Conservation (phyloP, 345 rosid species). For the Eucalyptus polyanthemos region DNA sequence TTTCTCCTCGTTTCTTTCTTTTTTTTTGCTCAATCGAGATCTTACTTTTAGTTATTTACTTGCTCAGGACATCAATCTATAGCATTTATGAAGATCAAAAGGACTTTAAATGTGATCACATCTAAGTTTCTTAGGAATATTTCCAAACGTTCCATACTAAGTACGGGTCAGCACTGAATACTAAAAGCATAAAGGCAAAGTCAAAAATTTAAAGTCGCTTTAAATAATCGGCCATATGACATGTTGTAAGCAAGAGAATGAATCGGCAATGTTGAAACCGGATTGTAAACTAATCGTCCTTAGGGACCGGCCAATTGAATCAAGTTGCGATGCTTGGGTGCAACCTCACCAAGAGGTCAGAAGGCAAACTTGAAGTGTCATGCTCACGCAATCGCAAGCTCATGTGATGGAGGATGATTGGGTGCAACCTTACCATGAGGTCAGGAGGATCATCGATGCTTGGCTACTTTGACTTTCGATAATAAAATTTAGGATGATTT, state of each 20-base stretch:
- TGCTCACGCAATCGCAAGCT: background rate
- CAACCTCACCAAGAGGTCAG: background rate
- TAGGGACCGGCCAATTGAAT: background rate
- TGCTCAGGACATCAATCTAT: background rate
- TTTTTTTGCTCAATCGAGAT: background rate
- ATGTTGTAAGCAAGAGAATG: background rate
- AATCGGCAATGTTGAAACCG: background rate
- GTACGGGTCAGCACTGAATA: background rate
- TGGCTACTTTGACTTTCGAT: too few species aligned
- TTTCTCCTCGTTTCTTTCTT: background rate
- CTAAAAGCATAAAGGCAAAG: too few species aligned
- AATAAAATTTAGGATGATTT: too few species aligned
- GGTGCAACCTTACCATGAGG: too few species aligned
- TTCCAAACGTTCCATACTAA: background rate
- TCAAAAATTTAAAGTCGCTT: too few species aligned
- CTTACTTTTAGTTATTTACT: background rate
- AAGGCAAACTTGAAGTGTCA: background rate
- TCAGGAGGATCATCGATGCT: too few species aligned
- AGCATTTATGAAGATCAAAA: background rate
- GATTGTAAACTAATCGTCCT: too few species aligned
- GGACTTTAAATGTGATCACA: background rate
- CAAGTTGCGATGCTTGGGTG: background rate
- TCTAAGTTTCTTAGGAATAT: background rate
- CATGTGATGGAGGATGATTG: background rate
- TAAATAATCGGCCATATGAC: background rate